These are phyloP conservation scores for Penicillium simplicissimum DNA, from an alignment of 495 filamentous ascomycete genomes.

Conservation along the genomic window DNA sequence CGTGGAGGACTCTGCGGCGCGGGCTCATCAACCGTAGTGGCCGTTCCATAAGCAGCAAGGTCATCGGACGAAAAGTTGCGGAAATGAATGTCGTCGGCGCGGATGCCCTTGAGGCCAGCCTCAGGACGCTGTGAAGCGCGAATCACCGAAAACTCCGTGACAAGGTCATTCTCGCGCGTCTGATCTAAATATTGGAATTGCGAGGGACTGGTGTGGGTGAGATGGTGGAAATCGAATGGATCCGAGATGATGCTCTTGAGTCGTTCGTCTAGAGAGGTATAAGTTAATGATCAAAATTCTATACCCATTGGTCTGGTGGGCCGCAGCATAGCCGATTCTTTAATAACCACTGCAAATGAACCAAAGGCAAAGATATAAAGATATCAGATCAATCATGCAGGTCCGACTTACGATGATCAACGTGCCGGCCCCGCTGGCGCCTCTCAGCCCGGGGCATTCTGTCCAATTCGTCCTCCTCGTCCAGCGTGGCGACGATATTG, in stretches of 20 bases:
- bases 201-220: slow-evolving; percentile 71
- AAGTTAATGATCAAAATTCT: background rate
- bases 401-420: slow-evolving; percentile 36
- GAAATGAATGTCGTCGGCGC: slow-evolving; percentile 64
- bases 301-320: background rate
- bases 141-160: slow-evolving; percentile 66
- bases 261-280: slow-evolving; percentile 33
- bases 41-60: slow-evolving; percentile 26
- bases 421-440: slow-evolving; percentile 33
- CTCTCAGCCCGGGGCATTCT: slow-evolving; percentile 41
- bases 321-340: slow-evolving; percentile 3
- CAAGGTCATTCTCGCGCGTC: slow-evolving; percentile 59
- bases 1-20: slow-evolving; percentile 25
- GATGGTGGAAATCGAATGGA: slow-evolving; percentile 86
- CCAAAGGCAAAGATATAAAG: background rate
- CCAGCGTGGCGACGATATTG: slow-evolving; percentile 48
- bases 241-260: slow-evolving; percentile 65
- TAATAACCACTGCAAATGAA: background rate
- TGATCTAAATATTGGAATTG: slow-evolving; percentile 61
- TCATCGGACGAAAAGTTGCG: slow-evolving; percentile 60
- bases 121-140: slow-evolving; percentile 65
- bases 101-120: slow-evolving; percentile 61
- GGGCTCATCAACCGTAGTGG: slow-evolving; percentile 29
- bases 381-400: background rate
- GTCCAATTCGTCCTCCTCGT: slow-evolving; percentile 47